phyloP scores from a whole-genome alignment of 345 rosid species.

The Salix udensis region DNA sequence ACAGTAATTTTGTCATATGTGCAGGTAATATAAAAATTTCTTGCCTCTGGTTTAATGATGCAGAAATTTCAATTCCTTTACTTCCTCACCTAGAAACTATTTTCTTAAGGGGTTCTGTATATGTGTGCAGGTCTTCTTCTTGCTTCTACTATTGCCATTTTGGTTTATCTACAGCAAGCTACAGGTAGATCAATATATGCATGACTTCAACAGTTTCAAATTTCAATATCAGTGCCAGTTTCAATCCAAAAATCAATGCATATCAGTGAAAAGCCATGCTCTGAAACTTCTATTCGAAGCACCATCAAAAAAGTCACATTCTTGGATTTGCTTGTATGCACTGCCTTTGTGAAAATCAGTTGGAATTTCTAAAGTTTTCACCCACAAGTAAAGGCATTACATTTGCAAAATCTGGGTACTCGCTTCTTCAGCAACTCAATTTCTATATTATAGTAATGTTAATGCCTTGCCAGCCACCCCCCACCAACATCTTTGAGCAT shows the following conservation, averaged over 20 bases:
- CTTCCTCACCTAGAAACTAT: background rate
- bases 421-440: no score
- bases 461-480: no score
- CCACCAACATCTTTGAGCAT: no score
- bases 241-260: background rate
- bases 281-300: background rate
- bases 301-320: no score
- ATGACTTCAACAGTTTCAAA: conserved; percentile 6
- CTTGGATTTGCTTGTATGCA: background rate
- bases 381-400: no score
- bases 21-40: conserved; percentile 48
- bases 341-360: background rate
- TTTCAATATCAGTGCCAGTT: background rate
- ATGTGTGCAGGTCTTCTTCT: conserved; percentile 59
- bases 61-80: conserved; percentile 3
- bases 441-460: no score
- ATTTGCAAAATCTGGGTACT: no score
- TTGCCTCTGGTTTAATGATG: conserved; percentile 12
- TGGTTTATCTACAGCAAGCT: conserved; percentile 85
- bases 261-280: background rate
- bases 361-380: background rate
- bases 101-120: conserved; percentile 5
- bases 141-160: conserved; percentile 79
- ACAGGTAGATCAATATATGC: conserved; percentile 46
- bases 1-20: conserved; percentile 76